Conservation (phyloP, 345 rosid genomes). For the Limnanthes douglasii region DNA sequence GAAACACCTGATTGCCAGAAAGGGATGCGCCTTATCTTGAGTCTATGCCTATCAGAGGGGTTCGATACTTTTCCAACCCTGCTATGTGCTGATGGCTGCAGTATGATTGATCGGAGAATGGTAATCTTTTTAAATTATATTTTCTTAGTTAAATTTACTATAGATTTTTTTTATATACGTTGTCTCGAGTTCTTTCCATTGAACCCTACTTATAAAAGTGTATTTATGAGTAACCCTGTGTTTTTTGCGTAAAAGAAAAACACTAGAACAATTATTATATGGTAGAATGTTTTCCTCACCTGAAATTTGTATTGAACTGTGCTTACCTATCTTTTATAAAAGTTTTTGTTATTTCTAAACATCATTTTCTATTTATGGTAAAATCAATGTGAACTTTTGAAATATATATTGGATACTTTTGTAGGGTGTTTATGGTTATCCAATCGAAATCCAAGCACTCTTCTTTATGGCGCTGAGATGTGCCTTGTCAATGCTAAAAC, state of each 20-base stretch:
- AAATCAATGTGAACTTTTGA: too few species aligned
- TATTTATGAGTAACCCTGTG: too few species aligned
- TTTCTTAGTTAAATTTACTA: neutral
- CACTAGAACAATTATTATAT: too few species aligned
- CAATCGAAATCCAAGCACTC: constrained; percentile 53
- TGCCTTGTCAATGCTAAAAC: constrained; percentile 37
- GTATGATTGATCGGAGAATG: constrained; percentile 85
- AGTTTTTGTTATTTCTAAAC: too few species aligned
- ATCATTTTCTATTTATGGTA: too few species aligned
- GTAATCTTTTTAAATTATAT: constrained; percentile 15
- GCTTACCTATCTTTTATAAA: too few species aligned
- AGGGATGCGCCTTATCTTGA: constrained; percentile 66
- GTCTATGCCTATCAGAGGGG: constrained; percentile 66
- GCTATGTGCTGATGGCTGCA: constrained; percentile 79
- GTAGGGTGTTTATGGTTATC: constrained; percentile 50
- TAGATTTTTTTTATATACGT: too few species aligned
- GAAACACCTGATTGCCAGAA: constrained; percentile 69
- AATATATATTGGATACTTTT: too few species aligned
- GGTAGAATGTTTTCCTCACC: neutral
- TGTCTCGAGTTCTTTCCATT: neutral
- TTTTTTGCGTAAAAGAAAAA: too few species aligned
- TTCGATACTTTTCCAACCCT: constrained; percentile 76
- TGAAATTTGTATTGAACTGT: neutral
- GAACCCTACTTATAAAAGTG: neutral
- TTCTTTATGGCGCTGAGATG: constrained; percentile 49